Evolutionary conservation across 495 filamentous ascomycete species (phyloP), one percentile per base, ranked within the genome.

Genomic region (Neurospora sp.): DNA sequence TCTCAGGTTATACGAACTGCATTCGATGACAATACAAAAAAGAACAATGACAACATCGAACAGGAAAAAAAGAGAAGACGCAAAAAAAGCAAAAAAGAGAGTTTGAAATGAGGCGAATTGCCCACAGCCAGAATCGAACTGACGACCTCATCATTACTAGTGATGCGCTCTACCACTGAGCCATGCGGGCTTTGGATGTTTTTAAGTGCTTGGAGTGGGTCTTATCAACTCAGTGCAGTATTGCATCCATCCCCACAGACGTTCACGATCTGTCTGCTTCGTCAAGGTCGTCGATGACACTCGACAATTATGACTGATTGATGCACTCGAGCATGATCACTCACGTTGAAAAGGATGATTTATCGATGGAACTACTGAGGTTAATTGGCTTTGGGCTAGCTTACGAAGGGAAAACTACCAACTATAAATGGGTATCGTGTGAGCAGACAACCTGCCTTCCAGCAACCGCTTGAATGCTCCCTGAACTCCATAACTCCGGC

Each of bases 81-180:
- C 2, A 0, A 61, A 14, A 31, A 27, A 27, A 2, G 27, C 27
- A 31, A 61, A 3, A 61, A 35, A 53, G 20, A 53, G 3, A 22
- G 27, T 27, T 27, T 3, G 27, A 27, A 27, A 27, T 2, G 27
- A 22, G 0, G 31, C 31, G 4, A 35, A 35, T 35, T 61, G 53
- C 53, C 53, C 53, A 61, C 53, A 61, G 53, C 27, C 53, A 61
- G 53, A 61, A 61, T 61, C 53, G 53, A 61, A 61, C 53, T 61
- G 53, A 61, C 53, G 53, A 61, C 53, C 53, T 61, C 53, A 61
- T 61, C 53, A 61, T 61, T 61, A 61, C 53, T 61, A 61, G 53
- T 61, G 53, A 61, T 61, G 53, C 53, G 53, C 53, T 61, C 53
- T 61, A 61, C 53, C 53, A 61, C 53, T 61, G 53, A 61, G 53